Conservation (phyloP, 164 flowering plant genomes). For the Chimonanthus salicifolius region DNA sequence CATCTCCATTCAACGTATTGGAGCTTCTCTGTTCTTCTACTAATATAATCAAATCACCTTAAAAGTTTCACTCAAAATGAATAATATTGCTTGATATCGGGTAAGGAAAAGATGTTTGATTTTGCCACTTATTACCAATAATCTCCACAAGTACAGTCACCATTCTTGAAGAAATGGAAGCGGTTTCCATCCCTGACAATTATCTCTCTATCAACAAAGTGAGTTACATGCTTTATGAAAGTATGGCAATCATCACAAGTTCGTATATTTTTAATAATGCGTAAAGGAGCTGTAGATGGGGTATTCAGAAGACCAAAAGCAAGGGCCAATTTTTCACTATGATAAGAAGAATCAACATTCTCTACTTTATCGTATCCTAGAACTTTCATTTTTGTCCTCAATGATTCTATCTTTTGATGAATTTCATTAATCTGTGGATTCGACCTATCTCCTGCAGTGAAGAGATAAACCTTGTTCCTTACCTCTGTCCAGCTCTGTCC, state of each 20-base stretch:
- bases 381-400: constrained; percentile 16
- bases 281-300: constrained; percentile 33
- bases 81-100: not conserved
- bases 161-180: constrained; percentile 39
- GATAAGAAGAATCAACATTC: constrained; percentile 19
- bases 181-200: constrained; percentile 45
- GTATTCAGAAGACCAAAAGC: constrained; percentile 41
- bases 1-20: no score
- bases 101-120: not conserved
- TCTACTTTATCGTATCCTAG: constrained; percentile 17
- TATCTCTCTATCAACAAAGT: constrained; percentile 28
- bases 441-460: constrained; percentile 31
- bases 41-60: no score
- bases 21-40: no score
- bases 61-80: no score
- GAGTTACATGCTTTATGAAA: constrained; percentile 29
- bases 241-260: constrained; percentile 45
- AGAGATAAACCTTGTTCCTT: constrained; percentile 29
- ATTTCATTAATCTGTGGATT: constrained; percentile 35
- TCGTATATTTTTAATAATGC: constrained; percentile 34
- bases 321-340: constrained; percentile 49
- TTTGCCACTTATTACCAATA: constrained; percentile 21
- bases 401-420: constrained; percentile 25
- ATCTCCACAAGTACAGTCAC: constrained; percentile 41
- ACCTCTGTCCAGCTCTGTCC: constrained; percentile 45